Evolutionary conservation across 371 early-diverging fungal species (phyloP).

Genomic region (Batkoa obscura): DNA sequence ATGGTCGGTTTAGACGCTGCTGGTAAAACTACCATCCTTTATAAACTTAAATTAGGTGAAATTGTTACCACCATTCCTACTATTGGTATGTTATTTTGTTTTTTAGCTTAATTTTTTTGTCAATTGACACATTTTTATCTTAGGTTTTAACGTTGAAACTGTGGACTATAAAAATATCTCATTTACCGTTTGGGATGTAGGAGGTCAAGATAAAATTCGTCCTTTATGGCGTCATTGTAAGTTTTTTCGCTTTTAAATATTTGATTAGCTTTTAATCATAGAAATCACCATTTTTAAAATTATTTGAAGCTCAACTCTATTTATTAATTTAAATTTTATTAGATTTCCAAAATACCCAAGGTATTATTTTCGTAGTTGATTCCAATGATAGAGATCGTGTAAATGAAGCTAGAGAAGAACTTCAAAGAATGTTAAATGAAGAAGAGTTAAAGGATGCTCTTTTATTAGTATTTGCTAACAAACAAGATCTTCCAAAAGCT

Average conservation of each 20-base stretch:
- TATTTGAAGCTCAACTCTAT: not conserved
- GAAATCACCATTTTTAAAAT: not conserved
- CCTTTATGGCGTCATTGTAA: conserved; percentile 73
- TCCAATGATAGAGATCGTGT: conserved; percentile 84
- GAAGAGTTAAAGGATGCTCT: conserved; percentile 68
- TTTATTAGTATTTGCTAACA: conserved; percentile 75
- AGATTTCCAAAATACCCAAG: conserved; percentile 75
- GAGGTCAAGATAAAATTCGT: conserved; percentile 93
- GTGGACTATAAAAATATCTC: conserved; percentile 93
- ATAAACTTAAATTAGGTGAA: conserved; percentile 84
- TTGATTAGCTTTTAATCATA: not conserved
- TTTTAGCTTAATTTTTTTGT: not conserved
- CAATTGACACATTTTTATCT: not conserved
- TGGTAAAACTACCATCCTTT: conserved; percentile 82
- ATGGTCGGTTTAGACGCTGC: conserved; percentile 90
- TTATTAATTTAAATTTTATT: conserved; percentile 3
- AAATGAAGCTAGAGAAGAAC: conserved; percentile 68
- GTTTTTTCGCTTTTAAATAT: conserved; percentile 10
- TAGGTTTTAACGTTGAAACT: conserved; percentile 95
- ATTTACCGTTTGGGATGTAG: conserved; percentile 96
- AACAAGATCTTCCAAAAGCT: conserved; percentile 81
- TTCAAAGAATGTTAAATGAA: conserved; percentile 73
- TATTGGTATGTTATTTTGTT: conserved; percentile 31
- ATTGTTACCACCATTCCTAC: conserved; percentile 98
- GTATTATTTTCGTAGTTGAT: conserved; percentile 91